Conservation (phyloP, 73 alveolate genomes). For the Paramecium octaurelia region DNA sequence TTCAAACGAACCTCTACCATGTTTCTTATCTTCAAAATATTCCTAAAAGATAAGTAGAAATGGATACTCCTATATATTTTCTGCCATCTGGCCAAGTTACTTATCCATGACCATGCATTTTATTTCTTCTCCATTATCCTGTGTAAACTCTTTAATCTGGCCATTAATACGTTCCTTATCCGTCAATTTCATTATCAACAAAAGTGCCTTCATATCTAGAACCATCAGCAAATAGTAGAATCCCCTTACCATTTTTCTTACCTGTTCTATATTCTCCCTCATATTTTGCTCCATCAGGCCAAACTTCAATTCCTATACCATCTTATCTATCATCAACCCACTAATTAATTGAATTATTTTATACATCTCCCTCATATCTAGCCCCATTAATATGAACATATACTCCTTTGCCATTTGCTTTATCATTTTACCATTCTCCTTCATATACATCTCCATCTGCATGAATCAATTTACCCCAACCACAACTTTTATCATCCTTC, state of each 20-base stretch:
- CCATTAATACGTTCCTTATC: conserved; percentile 52
- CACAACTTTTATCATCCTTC: conserved; percentile 58
- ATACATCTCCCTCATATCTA: conserved; percentile 74
- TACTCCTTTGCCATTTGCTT: conserved; percentile 77
- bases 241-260: conserved; percentile 75
- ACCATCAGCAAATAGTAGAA: conserved; percentile 72
- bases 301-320: conserved; percentile 74
- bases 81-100: conserved; percentile 59
- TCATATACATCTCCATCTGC: conserved; percentile 66
- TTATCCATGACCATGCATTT: conserved; percentile 63
- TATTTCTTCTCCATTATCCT: conserved; percentile 61
- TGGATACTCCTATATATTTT: conserved; percentile 45
- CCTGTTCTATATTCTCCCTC: conserved; percentile 80
- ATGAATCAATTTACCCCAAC: conserved; percentile 58
- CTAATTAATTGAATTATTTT: not conserved
- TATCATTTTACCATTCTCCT: conserved; percentile 74
- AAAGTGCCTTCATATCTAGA: conserved; percentile 61
- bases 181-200: conserved; percentile 55
- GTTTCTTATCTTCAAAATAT: conserved; percentile 58
- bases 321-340: conserved; percentile 62
- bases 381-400: conserved; percentile 72
- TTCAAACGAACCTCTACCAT: conserved; percentile 61
- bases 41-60: not conserved
- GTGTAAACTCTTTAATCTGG: conserved; percentile 53
- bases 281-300: conserved; percentile 72